Conservation (phyloP, 495 filamentous ascomycete genomes). For the Penicillium alfredii region DNA sequence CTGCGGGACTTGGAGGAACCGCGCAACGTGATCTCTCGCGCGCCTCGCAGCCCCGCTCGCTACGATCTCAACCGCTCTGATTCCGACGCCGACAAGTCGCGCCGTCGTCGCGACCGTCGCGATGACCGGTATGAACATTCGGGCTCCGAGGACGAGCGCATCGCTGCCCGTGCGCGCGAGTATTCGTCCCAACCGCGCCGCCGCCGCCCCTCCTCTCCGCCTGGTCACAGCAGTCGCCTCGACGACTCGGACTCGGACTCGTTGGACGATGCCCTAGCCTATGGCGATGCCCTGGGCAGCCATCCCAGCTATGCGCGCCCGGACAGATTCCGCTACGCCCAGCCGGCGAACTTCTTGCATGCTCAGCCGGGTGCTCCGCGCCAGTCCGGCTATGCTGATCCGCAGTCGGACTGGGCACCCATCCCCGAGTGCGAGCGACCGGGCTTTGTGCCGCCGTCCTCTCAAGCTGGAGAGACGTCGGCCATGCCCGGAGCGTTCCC, state of each 20-base stretch:
- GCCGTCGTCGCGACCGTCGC: conserved; percentile 23
- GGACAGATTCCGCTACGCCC: conserved; percentile 45
- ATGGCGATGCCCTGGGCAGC: conserved; percentile 30
- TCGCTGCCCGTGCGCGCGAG: conserved; percentile 11
- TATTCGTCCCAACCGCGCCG: conserved; percentile 18
- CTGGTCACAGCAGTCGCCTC: conserved; percentile 26
- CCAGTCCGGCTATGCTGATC: conserved; percentile 12
- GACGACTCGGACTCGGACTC: conserved; percentile 39
- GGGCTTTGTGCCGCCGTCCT: conserved; percentile 35
- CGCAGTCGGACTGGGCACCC: conserved; percentile 30
- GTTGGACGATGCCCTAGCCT: conserved; percentile 34
- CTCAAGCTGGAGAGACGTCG: conserved; percentile 22
- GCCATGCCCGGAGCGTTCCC: conserved; percentile 41
- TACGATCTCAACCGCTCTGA: conserved; percentile 41
- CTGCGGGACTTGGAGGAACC: conserved; percentile 5
- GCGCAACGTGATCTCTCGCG: conserved; percentile 9
- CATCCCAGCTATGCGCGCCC: conserved; percentile 47
- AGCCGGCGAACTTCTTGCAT: conserved; percentile 26
- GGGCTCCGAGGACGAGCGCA: conserved; percentile 24
- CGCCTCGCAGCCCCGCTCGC: conserved; percentile 39
- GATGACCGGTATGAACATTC: conserved; percentile 36
- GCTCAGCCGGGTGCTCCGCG: conserved; percentile 17
- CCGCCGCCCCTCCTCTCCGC: conserved; percentile 20
- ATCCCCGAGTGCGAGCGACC: conserved; percentile 39
- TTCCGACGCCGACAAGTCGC: conserved; percentile 33